phyloP scores from a whole-genome alignment of 2,329 filamentous ascomycete species.

The Chrysoporthe cubensis region DNA sequence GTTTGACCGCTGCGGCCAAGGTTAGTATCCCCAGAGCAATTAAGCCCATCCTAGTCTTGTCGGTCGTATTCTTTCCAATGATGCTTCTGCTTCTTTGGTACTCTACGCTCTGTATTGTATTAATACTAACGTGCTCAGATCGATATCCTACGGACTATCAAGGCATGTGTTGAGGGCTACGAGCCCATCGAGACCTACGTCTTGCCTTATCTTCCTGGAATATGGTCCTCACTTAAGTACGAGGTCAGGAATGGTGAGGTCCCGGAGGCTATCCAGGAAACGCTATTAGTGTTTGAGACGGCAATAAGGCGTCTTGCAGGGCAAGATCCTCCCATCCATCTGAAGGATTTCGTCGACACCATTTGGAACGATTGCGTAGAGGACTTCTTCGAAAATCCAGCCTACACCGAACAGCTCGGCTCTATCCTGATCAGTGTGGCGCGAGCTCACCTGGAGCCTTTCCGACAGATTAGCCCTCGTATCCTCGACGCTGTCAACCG shows the following conservation, averaged over 20 bases:
- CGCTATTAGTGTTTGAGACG: constrained; percentile 57
- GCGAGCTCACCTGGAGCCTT: constrained; percentile 51
- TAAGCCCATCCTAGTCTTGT: not conserved
- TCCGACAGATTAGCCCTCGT: constrained; percentile 50
- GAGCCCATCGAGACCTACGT: constrained; percentile 50
- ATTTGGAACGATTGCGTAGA: constrained; percentile 58
- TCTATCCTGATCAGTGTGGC: constrained; percentile 27
- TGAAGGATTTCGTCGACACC: constrained; percentile 51
- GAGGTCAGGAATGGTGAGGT: constrained; percentile 65
- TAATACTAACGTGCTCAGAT: constrained; percentile 40
- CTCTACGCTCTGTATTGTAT: not conserved
- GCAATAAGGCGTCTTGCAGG: constrained; percentile 44
- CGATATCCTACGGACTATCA: constrained; percentile 60
- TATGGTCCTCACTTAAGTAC: constrained; percentile 66
- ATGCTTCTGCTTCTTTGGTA: no score
- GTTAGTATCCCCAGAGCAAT: constrained; percentile 35
- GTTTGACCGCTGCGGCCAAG: constrained; percentile 62
- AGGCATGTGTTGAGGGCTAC: constrained; percentile 57
- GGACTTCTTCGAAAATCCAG: constrained; percentile 54
- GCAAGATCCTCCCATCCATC: constrained; percentile 36
- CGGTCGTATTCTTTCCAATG: not conserved
- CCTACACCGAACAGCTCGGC: constrained; percentile 53
- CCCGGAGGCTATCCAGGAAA: constrained; percentile 60
- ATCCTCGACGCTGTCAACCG: constrained; percentile 53
- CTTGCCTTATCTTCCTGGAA: constrained; percentile 52